Evolutionary conservation across 306 rosid species (phyloP).

Genomic region (Nissolia schottii): DNA sequence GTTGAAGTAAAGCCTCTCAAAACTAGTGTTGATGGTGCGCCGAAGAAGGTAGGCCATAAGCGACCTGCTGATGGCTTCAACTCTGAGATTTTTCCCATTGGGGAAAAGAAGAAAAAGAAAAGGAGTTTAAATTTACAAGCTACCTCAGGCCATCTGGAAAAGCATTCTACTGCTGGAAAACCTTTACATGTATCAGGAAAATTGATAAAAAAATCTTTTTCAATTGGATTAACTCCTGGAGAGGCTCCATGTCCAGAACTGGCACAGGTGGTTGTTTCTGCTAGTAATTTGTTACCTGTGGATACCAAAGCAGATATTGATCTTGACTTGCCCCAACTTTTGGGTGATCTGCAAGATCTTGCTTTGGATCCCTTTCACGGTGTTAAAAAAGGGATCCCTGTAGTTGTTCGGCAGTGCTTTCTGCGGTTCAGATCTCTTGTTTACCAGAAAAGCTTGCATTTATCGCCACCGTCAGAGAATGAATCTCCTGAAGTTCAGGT

Average conservation of each 20-base stretch:
- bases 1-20: conserved; percentile 32
- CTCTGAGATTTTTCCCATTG: conserved; percentile 33
- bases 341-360: conserved; percentile 67
- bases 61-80: conserved; percentile 45
- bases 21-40: conserved; percentile 35
- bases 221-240: conserved; percentile 38
- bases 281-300: conserved; percentile 19
- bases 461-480: conserved; percentile 51
- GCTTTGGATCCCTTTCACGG: conserved; percentile 88
- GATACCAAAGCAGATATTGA: conserved; percentile 30
- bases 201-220: conserved; percentile 31
- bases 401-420: conserved; percentile 50
- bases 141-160: conserved; percentile 37
- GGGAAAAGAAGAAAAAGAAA: conserved; percentile 66
- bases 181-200: conserved; percentile 25
- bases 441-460: conserved; percentile 71
- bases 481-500: conserved; percentile 43
- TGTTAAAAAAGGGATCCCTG: conserved; percentile 45
- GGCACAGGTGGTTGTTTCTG: conserved; percentile 29
- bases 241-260: conserved; percentile 39
- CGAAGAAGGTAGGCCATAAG: conserved; percentile 50
- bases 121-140: conserved; percentile 30
- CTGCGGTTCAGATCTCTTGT: conserved; percentile 74
- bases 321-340: conserved; percentile 51
- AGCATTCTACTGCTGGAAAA: conserved; percentile 36